Base-by-base conservation (phyloP, 192 early-diverging fungal genomes). In the Entrophospora sp. region DNA sequence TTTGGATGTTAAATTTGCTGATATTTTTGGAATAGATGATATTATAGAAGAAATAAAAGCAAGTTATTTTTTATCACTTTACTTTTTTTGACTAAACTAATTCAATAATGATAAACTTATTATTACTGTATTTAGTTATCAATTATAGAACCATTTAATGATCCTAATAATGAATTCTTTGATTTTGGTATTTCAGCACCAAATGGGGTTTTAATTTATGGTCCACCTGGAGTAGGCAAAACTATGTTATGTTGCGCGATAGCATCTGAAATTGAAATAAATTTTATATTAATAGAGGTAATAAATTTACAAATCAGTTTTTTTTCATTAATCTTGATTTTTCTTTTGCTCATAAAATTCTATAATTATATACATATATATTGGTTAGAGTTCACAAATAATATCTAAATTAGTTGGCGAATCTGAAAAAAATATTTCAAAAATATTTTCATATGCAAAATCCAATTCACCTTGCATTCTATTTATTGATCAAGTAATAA, bases 381-480 rank as follows among this genome's bases (percentile, higher is more conserved):
- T n/a, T n/a, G n/a, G n/a, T n/a, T 53, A 88, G 82, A 80, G 89
- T 35, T 84, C 94, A 1, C 87, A 91, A 73, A 72, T 98, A 30
- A 79, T 90, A 49, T 95, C 92, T 25, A 94, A 94, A 72, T 71
- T 95, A 22, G 90, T 98, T n/a, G 95, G 95, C 40, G 92, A 95
- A 73, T 90, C 91, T 0, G 95, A 98, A 64, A 81, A 87, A 55
- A 85, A 85, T 36, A 87, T 98, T 70, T 85, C 88, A 6, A 81
- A 78, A 5, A 73, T 95, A 59, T 98, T 98, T 82, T 75, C 84
- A 2, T 83, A 88, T 66, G 95, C 91, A 28, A 80, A 90, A 52
- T 72, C 84, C 44, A 89, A 81, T 71, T 77, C 92, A 3, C 95
- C 95, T 0, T 95, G 93, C 60, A 86, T 96, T 8, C 70, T 98